Percentiles rank a stretch among this genome's conserved stretches.
These are phyloP conservation scores for Fusarium sp. DNA, from an alignment of 2,329 filamentous ascomycete species.

Conservation along the genomic window DNA sequence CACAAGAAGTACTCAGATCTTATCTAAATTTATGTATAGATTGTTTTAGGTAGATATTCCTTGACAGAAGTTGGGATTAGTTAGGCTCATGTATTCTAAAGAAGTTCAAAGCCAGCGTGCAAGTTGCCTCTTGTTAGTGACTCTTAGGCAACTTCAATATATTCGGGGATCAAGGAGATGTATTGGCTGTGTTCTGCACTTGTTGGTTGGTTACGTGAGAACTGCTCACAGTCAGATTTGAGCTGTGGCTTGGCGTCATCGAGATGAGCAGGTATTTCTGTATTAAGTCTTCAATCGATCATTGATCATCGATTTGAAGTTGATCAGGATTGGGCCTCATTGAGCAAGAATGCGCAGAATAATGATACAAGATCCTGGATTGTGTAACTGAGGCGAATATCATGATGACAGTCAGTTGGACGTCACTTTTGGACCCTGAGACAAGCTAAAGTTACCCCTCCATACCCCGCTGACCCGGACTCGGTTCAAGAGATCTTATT, in stretches of 20 bases:
- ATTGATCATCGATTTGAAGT: neutral
- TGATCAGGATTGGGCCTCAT: constrained; percentile 10
- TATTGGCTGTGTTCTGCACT: neutral
- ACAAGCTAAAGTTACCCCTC: constrained; percentile 25
- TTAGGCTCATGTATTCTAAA: no score
- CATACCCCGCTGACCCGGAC: constrained; percentile 26
- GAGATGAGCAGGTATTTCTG: neutral
- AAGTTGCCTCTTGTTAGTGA: neutral
- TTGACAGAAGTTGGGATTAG: no score
- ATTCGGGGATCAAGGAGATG: neutral
- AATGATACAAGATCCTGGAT: constrained; percentile 19
- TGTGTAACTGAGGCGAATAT: constrained; percentile 22
- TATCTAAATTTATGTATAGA: no score
- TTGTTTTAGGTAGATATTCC: no score
- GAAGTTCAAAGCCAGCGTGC: neutral
- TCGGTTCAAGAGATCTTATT: no score
- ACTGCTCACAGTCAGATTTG: neutral
- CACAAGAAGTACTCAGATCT: no score
- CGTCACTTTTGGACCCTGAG: constrained; percentile 33
- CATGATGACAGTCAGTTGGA: constrained; percentile 22
- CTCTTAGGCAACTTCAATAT: neutral
- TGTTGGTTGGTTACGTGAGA: constrained; percentile 4
- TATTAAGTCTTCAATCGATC: neutral
- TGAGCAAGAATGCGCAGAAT: constrained; percentile 45
- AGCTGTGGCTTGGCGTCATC: neutral